A percentile compares a stretch with the other conserved stretches of the same genome.
Evolutionary conservation across 768 basidiomycete genomes (phyloP).

Genomic region (Amanita brunnescens): DNA sequence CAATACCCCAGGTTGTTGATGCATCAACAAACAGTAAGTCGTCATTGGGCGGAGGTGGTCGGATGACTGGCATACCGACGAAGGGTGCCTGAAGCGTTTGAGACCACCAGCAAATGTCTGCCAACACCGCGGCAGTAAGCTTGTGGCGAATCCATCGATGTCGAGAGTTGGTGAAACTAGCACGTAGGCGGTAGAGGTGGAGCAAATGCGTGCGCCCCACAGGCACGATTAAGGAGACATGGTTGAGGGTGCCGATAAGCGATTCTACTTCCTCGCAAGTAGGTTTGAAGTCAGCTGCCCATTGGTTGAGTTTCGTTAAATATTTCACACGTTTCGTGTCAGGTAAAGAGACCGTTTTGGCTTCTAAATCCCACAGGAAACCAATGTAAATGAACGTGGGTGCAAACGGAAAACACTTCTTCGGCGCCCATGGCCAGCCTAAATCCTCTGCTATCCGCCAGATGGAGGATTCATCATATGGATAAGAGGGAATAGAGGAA

Average conservation of each 20-base stretch:
- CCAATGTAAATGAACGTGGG: slow-evolving; percentile 25
- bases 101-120: slow-evolving; percentile 22
- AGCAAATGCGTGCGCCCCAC: slow-evolving; percentile 22
- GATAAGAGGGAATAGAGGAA: slow-evolving; percentile 7
- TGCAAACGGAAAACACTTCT: slow-evolving; percentile 18
- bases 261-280: slow-evolving; percentile 16
- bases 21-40: slow-evolving; percentile 25
- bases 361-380: slow-evolving; percentile 25
- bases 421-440: slow-evolving; percentile 27
- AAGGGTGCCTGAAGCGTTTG: slow-evolving; percentile 5
- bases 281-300: slow-evolving; percentile 9
- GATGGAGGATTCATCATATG: slow-evolving; percentile 13
- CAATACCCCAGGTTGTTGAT: slow-evolving; percentile 28
- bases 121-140: slow-evolving; percentile 10
- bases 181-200: slow-evolving; percentile 18
- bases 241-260: slow-evolving; percentile 26
- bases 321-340: slow-evolving; percentile 22
- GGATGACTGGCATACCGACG: slow-evolving; percentile 7
- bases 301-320: slow-evolving; percentile 14
- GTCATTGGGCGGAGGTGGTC: slow-evolving; percentile 9
- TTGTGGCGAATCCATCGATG: slow-evolving; percentile 10
- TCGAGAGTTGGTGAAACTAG: slow-evolving; percentile 13
- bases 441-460: slow-evolving; percentile 15
- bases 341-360: slow-evolving; percentile 23
- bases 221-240: slow-evolving; percentile 23